Evolutionary conservation across 768 basidiomycete genomes (phyloP), one percentile per base, ranked within the genome.

Genomic region (Paxillus ammoniavirescens): DNA sequence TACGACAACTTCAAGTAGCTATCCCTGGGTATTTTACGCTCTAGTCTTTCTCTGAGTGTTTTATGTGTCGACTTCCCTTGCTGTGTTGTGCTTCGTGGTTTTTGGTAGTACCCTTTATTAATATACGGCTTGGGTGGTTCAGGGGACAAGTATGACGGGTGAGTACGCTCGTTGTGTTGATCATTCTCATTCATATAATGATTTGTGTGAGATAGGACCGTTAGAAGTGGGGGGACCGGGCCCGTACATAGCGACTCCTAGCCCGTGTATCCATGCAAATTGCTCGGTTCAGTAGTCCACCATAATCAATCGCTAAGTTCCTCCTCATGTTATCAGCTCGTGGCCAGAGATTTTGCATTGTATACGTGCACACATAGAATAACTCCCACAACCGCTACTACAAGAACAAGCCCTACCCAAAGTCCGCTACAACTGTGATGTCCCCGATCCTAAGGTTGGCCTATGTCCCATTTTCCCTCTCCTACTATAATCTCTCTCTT

Each of bases 331-430:
- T 21, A 2, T 43, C 21, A 26, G 42, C 26, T 23, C 26, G 12
- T 43, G 21, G 23, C 9, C 12, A 14, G 42, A 43, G 21, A 10
- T 9, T 13, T 43, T 21, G 21, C 3, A 3, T 3, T 21, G 3
- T 21, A 21, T 21, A 21, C 21, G 21, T 21, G 21, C 21, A 21
- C 21, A 1, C 21, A 21, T 21, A 21, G 21, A 21, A 21, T 21
- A 21, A 21, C n/a, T n/a, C n/a, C n/a, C n/a, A n/a, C n/a, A n/a
- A 96, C 80, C 89, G 94, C 63, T 98, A 98, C 81, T 98, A 93
- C 84, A 98, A 97, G 80, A 96, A 95, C 84, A 98, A 98, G 85
- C 94, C 96, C 23, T 95, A 91, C 79, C 93, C 91, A 54, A 94
- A 93, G 77, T 91, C 50, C 77, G 93, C 68, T 96, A 96, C 82